Evolutionary conservation across 1,139 yeast genomes (phyloP), one percentile per base, ranked within the genome.

Genomic region (Magnusiomyces paraingens): DNA sequence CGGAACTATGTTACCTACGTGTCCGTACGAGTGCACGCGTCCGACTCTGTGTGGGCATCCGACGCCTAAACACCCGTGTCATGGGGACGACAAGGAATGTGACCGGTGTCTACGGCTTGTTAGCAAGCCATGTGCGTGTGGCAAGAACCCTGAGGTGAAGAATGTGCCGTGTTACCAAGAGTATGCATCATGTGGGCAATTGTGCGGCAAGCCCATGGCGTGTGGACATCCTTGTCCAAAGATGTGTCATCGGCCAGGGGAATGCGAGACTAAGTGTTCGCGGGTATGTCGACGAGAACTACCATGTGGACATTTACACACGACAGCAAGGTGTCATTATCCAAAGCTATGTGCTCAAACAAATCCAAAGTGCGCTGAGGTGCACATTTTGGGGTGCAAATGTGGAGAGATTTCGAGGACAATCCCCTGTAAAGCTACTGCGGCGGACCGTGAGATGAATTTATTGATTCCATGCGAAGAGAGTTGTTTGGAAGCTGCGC

Each of bases 91-190:
- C 46, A 74, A 71, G 4, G 63, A 70, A 2, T 90, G 98, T 67
- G 95, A 95, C 0, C 83, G 81, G 58, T 90, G 98, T 70, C 87
- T 95, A 1, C 74, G 74, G 35, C 67, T 82, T 14, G 86, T 86
- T 8, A 73, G 78, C 32, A 84, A 81, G 62, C 63, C 62, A 18
- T 90, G 98, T 66, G 79, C 80, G 59, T 90, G 98, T 74, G 91
- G 91, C 3, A 76, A 78, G 58, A 72, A 72, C 26, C 14, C 42
- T n/a, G 42, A 15, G 14, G 71, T 72, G 10, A 76, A 87, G 26
- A 78, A 81, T 47, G 81, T 86, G 18, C 80, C 82, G 61, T 85
- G 97, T 68, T 85, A 84, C 51, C 87, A 85, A 57, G 73, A 75
- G 6, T 73, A 74, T 35, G 90, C 85, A 0, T 81, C 88, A 2